These are phyloP conservation scores for Cladosporium cucumerinum DNA, from an alignment of 2,329 filamentous ascomycete species.

Conservation along the genomic window DNA sequence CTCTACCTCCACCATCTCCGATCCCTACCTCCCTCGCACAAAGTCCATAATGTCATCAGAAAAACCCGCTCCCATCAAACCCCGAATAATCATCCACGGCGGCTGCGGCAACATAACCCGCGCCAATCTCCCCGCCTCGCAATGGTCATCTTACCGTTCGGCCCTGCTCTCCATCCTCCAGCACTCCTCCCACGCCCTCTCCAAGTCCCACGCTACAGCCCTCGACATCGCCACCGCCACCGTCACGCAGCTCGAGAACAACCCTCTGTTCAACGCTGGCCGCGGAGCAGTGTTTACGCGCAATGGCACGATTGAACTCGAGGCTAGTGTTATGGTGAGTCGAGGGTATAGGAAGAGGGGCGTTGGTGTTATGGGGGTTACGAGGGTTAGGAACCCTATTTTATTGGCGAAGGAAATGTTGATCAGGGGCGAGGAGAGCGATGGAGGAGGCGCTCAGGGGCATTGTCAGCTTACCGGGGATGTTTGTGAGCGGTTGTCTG, in stretches of 20 bases:
- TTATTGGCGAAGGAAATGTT: slow-evolving; percentile 69
- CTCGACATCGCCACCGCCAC: slow-evolving; percentile 73
- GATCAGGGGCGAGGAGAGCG: slow-evolving; percentile 60
- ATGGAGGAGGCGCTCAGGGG: slow-evolving; percentile 59
- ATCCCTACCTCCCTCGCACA: background rate
- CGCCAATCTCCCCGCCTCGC: slow-evolving; percentile 36
- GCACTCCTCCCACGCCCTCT: slow-evolving; percentile 30
- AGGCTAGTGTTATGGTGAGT: slow-evolving; percentile 83
- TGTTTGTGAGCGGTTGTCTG: slow-evolving; percentile 67
- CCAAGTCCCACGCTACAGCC: slow-evolving; percentile 50
- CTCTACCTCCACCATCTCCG: no score
- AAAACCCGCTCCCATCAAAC: slow-evolving; percentile 29
- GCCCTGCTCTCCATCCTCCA: slow-evolving; percentile 39
- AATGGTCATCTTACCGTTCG: slow-evolving; percentile 38
- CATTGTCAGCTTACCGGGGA: slow-evolving; percentile 68
- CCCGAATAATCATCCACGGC: slow-evolving; percentile 49
- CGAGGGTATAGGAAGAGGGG: slow-evolving; percentile 69
- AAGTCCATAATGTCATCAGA: slow-evolving; percentile 1
- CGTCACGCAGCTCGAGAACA: slow-evolving; percentile 71
- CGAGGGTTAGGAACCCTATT: slow-evolving; percentile 75
- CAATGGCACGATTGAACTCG: slow-evolving; percentile 78
- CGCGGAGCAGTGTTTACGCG: slow-evolving; percentile 84
- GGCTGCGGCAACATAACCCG: slow-evolving; percentile 47
- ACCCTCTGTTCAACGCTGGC: slow-evolving; percentile 79
- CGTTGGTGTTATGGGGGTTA: slow-evolving; percentile 71